A percentile compares a stretch with the other conserved stretches of the same genome.
Evolutionary conservation across 2,329 filamentous ascomycete genomes (phyloP).

Genomic region (Plenodomus biglobosus): DNA sequence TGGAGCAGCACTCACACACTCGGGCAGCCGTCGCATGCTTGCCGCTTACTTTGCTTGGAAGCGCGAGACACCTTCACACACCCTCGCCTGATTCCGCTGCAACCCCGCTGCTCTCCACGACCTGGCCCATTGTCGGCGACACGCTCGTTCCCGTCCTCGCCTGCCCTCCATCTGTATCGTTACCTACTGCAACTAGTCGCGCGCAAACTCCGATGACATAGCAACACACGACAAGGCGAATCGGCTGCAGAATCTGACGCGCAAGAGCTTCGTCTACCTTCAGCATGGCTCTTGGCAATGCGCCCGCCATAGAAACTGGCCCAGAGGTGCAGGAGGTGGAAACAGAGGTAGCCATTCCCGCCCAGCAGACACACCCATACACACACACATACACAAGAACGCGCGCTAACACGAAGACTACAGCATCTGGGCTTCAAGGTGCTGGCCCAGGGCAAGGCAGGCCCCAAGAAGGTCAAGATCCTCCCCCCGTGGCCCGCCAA

Average conservation of each 20-base stretch:
- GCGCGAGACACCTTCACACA: background rate
- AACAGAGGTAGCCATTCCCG: slow-evolving; percentile 66
- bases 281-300: slow-evolving; percentile 49
- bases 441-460: slow-evolving; percentile 56
- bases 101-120: background rate
- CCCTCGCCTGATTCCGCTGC: background rate
- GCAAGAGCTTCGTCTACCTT: slow-evolving; percentile 67
- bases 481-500: slow-evolving; percentile 76
- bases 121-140: background rate
- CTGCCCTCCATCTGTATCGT: slow-evolving; percentile 9
- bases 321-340: slow-evolving; percentile 74
- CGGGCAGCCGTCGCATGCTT: too few relatives aligned
- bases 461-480: slow-evolving; percentile 78
- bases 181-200: too few relatives aligned
- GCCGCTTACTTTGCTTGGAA: slow-evolving; percentile 21
- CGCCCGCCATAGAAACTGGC: slow-evolving; percentile 55
- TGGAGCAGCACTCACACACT: too few relatives aligned
- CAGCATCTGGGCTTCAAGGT: slow-evolving; percentile 78
- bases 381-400: too few relatives aligned
- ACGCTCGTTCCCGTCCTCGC: slow-evolving; percentile 9
- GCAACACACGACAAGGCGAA: slow-evolving; percentile 31
- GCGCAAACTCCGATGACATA: slow-evolving; percentile 32
- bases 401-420: slow-evolving; percentile 14
- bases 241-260: slow-evolving; percentile 27
- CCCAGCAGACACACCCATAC: background rate